A percentile compares a stretch with the other conserved stretches of the same genome.
Conservation (phyloP, 176 grass and related monocot species). For the Chrysopogon serrulatus region DNA sequence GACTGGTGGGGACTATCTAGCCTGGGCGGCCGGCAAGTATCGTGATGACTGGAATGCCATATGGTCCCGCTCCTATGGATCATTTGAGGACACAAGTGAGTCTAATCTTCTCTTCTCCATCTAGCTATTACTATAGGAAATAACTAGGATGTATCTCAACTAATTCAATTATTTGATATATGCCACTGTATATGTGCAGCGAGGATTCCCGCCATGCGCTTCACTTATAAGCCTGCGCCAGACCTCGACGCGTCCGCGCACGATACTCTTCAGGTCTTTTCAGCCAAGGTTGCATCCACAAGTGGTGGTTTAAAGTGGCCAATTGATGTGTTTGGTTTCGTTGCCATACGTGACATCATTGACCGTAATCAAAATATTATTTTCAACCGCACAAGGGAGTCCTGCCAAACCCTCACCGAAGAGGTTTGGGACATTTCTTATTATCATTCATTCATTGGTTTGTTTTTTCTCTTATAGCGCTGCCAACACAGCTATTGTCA, state of each 20-base stretch:
- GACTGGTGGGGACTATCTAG: too few species aligned
- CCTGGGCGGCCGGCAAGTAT: not conserved
- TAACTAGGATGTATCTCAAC: too few species aligned
- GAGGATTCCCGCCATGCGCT: not conserved
- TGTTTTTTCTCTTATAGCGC: not conserved
- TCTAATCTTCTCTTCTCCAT: not conserved
- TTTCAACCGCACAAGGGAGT: not conserved
- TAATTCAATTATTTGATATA: too few species aligned
- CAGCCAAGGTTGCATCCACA: not conserved
- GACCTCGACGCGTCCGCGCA: too few species aligned
- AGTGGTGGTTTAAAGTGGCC: not conserved
- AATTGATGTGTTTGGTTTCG: not conserved
- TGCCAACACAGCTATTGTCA: not conserved
- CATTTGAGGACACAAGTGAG: not conserved
- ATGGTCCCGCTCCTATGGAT: not conserved
- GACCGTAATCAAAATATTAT: not conserved
- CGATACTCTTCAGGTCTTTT: not conserved
- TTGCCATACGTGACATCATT: not conserved
- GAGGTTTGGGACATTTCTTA: not conserved
- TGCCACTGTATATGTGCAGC: not conserved
- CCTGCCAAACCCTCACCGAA: not conserved
- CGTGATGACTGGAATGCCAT: not conserved
- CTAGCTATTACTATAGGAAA: too few species aligned
- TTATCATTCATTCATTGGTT: not conserved
- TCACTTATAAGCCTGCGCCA: not conserved